phyloP scores from a whole-genome alignment of 1,284 basidiomycete genomes.

The Nidula niveotomentosa region DNA sequence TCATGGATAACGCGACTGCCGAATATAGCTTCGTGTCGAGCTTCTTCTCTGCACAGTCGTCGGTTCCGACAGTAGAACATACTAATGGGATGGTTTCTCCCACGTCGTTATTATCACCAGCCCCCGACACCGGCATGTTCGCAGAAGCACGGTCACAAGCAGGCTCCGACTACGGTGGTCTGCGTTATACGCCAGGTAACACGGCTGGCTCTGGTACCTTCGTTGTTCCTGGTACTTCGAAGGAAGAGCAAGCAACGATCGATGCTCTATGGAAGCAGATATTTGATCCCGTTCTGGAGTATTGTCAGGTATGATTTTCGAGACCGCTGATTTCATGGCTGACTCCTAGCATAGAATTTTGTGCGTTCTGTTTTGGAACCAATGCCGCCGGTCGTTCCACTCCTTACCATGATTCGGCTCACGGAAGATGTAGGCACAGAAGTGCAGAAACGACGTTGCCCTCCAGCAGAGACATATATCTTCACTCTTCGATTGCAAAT shows the following conservation, averaged over 20 bases:
- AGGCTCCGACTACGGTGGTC: constrained; percentile 42
- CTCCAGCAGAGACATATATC: constrained; percentile 78
- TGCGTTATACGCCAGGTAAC: constrained; percentile 22
- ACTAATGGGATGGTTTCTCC: constrained; percentile 39
- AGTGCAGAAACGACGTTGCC: constrained; percentile 72
- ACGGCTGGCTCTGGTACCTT: constrained; percentile 23
- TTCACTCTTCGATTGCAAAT: constrained; percentile 79
- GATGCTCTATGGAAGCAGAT: constrained; percentile 86
- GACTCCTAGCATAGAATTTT: constrained; percentile 56
- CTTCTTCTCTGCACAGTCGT: constrained; percentile 63
- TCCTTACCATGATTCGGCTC: constrained; percentile 87
- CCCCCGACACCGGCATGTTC: constrained; percentile 32
- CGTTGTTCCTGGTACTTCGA: constrained; percentile 33
- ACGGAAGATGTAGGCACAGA: constrained; percentile 77
- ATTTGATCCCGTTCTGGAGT: constrained; percentile 86
- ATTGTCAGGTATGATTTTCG: constrained; percentile 58
- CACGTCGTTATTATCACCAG: constrained; percentile 20
- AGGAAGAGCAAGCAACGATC: constrained; percentile 58
- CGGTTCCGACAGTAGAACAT: constrained; percentile 30
- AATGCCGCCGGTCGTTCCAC: constrained; percentile 66
- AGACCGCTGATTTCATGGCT: not conserved
- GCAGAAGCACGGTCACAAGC: constrained; percentile 34
- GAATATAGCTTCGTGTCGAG: constrained; percentile 86
- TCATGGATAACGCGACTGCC: constrained; percentile 91
- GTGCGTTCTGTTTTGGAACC: constrained; percentile 65